A percentile compares a stretch with the other conserved stretches of the same genome.
Evolutionary conservation across 108 stramenopile species (phyloP).

Genomic region (Cyclotella cryptica): DNA sequence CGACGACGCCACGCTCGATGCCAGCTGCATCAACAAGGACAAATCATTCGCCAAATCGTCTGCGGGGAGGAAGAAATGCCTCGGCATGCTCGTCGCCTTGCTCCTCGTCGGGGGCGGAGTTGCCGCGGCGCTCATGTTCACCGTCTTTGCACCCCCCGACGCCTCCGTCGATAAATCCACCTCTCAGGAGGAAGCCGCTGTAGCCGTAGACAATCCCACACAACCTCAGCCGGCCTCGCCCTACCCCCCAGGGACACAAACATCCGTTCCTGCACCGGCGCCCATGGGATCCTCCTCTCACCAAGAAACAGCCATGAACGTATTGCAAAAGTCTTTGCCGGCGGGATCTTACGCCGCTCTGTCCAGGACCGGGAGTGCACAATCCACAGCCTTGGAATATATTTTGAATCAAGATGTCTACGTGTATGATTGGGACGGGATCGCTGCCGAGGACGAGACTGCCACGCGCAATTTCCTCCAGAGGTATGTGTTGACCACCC

Average conservation of each 20-base stretch:
- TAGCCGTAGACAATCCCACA: not conserved
- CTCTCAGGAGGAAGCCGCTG: not conserved
- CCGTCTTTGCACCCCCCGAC: not conserved
- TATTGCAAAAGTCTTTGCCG: conserved; percentile 25
- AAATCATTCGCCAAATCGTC: too few relatives aligned
- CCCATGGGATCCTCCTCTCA: not conserved
- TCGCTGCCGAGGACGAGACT: conserved; percentile 11
- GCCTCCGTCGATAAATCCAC: not conserved
- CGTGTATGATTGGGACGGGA: conserved; percentile 43
- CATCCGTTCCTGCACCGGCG: not conserved
- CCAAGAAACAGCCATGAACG: conserved; percentile 12
- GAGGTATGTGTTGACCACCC: conserved; percentile 30
- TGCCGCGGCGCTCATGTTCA: conserved; percentile 7
- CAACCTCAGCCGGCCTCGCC: not conserved
- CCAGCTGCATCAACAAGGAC: not conserved
- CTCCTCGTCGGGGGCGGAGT: conserved; percentile 17
- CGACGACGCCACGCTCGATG: not conserved
- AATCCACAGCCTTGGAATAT: conserved; percentile 20
- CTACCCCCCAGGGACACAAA: too few relatives aligned
- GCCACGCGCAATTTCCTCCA: conserved; percentile 28
- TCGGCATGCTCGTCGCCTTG: not conserved
- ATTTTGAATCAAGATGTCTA: conserved; percentile 34
- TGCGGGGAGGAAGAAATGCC: conserved; percentile 5
- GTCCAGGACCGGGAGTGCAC: conserved; percentile 13
- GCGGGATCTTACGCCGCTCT: conserved; percentile 22